These are phyloP conservation scores for Leptographium radiaticola DNA, from an alignment of 2,329 filamentous ascomycete species.

Conservation along the genomic window DNA sequence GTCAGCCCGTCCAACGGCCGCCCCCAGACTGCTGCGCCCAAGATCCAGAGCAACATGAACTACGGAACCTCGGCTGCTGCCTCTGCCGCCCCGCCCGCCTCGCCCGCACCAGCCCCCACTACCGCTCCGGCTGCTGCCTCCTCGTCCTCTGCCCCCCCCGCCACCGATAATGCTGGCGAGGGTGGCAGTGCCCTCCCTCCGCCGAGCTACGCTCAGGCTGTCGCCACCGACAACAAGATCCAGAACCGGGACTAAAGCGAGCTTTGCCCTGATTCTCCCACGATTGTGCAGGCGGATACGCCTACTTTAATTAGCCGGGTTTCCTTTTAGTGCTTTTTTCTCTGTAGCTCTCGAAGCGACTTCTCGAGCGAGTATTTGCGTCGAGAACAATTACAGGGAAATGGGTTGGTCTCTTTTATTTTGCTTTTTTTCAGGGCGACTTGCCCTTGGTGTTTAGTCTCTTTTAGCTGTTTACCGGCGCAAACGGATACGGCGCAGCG, in stretches of 20 bases:
- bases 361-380: too few relatives aligned
- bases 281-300: background rate
- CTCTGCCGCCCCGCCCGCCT: conserved; percentile 9
- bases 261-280: background rate
- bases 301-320: too few relatives aligned
- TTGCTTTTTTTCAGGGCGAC: background rate
- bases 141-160: conserved; percentile 12
- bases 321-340: too few relatives aligned
- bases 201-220: conserved; percentile 80
- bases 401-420: background rate
- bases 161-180: conserved; percentile 23
- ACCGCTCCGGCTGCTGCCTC: conserved; percentile 14
- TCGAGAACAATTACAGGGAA: background rate
- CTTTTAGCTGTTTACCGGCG: background rate
- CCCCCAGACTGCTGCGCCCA: conserved; percentile 13
- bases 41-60: conserved; percentile 24
- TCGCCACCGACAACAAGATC: conserved; percentile 83
- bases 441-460: background rate
- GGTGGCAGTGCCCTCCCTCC: conserved; percentile 42
- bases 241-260: conserved; percentile 47
- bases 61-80: conserved; percentile 28
- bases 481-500: background rate
- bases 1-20: conserved; percentile 23
- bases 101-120: conserved; percentile 11
- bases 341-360: too few relatives aligned